Evolutionary conservation across 1,284 basidiomycete genomes (phyloP).

Genomic region (Boletellus dicymbophilus): DNA sequence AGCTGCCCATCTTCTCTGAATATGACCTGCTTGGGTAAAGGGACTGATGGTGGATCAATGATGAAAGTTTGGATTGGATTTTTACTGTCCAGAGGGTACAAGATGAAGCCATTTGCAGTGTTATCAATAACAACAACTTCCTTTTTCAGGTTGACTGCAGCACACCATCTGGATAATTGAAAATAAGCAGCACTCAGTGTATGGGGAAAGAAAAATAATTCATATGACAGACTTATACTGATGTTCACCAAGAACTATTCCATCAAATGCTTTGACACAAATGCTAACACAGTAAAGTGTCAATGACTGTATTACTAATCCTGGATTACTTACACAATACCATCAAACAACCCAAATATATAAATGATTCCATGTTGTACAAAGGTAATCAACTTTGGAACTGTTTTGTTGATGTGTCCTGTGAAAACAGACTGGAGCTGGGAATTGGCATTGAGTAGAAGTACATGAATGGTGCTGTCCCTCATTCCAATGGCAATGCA

Average conservation of each 20-base stretch:
- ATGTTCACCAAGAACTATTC: too few species aligned
- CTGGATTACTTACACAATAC: neutral
- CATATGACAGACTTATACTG: too few species aligned
- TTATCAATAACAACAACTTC: too few species aligned
- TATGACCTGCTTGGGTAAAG: conserved; percentile 9
- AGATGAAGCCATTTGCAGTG: too few species aligned
- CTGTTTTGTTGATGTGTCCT: neutral
- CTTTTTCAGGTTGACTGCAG: too few species aligned
- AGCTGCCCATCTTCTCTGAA: conserved; percentile 11
- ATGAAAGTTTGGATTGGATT: neutral
- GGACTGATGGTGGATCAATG: neutral
- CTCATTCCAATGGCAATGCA: neutral
- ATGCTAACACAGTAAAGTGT: too few species aligned
- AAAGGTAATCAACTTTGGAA: neutral
- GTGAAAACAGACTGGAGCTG: neutral
- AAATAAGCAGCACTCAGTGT: too few species aligned
- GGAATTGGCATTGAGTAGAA: neutral
- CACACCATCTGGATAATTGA: too few species aligned
- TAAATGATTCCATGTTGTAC: neutral
- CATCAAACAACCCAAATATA: neutral
- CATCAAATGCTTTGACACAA: too few species aligned
- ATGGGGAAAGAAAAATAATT: too few species aligned
- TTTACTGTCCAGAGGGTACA: too few species aligned
- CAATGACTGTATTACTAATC: too few species aligned
- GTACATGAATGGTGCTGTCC: neutral